Percentiles rank a stretch among this genome's conserved stretches.
These are phyloP conservation scores for Annona cherimola DNA, from an alignment of 164 flowering plant genomes.

Conservation along the genomic window DNA sequence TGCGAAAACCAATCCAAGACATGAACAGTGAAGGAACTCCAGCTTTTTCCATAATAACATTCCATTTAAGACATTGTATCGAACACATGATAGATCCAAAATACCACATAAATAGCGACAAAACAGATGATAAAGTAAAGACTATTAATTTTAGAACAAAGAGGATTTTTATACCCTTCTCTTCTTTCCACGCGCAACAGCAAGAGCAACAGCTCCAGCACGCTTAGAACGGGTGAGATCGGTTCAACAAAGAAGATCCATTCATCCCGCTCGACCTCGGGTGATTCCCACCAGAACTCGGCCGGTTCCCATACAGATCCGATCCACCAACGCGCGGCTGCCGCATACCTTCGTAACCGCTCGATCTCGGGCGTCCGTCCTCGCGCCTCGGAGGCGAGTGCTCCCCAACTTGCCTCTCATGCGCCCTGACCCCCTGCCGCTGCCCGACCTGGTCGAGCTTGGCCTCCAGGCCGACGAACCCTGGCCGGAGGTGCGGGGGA, in stretches of 20 bases:
- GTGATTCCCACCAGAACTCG: slow-evolving; percentile 50
- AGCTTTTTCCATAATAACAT: neutral
- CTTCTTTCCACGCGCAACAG: neutral
- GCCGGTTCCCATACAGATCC: slow-evolving; percentile 37
- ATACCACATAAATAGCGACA: neutral
- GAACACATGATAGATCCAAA: neutral
- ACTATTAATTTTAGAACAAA: too few species aligned
- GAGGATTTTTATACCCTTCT: neutral
- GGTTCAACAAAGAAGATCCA: slow-evolving; percentile 21
- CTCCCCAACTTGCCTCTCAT: slow-evolving; percentile 18
- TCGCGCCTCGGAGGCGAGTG: slow-evolving; percentile 28
- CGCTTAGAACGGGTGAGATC: slow-evolving; percentile 7
- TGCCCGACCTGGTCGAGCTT: slow-evolving; percentile 29
- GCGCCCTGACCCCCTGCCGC: slow-evolving; percentile 15
- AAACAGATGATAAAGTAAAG: neutral
- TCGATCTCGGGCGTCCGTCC: slow-evolving; percentile 55
- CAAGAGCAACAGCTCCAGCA: neutral
- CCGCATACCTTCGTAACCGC: slow-evolving; percentile 49
- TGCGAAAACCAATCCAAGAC: neutral
- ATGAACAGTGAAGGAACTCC: neutral
- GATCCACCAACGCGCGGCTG: slow-evolving; percentile 25
- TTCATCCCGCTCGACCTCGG: slow-evolving; percentile 38
- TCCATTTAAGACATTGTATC: neutral
- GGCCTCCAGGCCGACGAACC: slow-evolving; percentile 53
- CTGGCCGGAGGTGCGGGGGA: slow-evolving; percentile 80